These are phyloP conservation scores for Spathaspora arborariae DNA, from an alignment of 805 yeast species.

Conservation along the genomic window DNA sequence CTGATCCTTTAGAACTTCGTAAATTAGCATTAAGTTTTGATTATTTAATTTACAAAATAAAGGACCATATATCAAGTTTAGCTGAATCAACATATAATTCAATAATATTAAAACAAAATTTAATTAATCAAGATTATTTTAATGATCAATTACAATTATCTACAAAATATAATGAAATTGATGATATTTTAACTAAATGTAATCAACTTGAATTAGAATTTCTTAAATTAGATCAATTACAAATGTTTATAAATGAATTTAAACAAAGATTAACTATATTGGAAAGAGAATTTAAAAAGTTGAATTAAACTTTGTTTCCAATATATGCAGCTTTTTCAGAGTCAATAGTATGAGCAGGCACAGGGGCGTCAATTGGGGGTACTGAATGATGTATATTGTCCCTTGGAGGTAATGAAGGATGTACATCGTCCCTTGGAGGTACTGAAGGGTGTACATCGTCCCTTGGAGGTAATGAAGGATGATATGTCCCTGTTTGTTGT, in stretches of 20 bases:
- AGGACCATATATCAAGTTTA: constrained; percentile 48
- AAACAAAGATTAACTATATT: constrained; percentile 29
- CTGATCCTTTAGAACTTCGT: constrained; percentile 61
- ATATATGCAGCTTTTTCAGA: background rate
- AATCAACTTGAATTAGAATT: constrained; percentile 49
- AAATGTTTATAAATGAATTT: constrained; percentile 38
- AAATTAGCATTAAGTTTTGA: constrained; percentile 61
- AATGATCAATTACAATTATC: constrained; percentile 28
- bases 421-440: background rate
- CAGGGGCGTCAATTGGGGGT: background rate
- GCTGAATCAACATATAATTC: constrained; percentile 37
- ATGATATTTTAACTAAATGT: constrained; percentile 40
- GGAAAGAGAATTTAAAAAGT: constrained; percentile 21
- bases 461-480: constrained; percentile 1
- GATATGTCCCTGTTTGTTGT: background rate
- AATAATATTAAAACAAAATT: constrained; percentile 28
- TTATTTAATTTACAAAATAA: constrained; percentile 58
- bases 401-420: background rate
- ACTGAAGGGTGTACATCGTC: background rate
- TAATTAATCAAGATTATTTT: constrained; percentile 20
- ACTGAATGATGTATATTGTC: background rate
- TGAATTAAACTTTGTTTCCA: background rate
- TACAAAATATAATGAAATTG: constrained; percentile 36
- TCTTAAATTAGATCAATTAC: constrained; percentile 50
- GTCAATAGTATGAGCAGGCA: background rate